These are phyloP conservation scores for Cunninghamia lanceolata DNA, from an alignment of 75 land plant genomes.

Conservation along the genomic window DNA sequence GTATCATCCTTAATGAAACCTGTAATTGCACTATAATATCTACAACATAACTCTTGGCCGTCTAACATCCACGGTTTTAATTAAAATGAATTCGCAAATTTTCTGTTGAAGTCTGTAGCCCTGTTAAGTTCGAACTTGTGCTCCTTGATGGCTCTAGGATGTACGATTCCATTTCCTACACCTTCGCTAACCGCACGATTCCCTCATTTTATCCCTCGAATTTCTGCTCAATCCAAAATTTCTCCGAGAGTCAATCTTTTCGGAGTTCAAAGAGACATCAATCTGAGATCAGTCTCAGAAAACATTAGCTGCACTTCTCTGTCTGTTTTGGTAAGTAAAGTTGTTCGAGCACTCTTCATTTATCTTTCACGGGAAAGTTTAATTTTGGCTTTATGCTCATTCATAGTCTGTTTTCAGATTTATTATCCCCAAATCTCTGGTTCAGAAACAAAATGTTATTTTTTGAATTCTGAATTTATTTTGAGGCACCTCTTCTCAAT, in stretches of 20 bases:
- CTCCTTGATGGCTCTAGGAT: not conserved
- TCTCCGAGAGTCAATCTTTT: not conserved
- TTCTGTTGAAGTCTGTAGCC: not conserved
- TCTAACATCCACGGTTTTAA: not conserved
- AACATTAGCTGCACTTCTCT: not conserved
- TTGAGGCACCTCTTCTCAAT: no score
- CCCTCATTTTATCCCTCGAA: not conserved
- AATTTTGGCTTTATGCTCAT: not conserved
- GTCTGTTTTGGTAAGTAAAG: not conserved
- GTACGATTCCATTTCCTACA: not conserved
- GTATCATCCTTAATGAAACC: no score
- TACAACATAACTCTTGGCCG: not conserved
- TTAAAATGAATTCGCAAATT: not conserved
- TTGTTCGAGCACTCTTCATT: not conserved
- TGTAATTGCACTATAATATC: no score
- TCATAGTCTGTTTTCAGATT: not conserved
- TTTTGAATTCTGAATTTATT: not conserved
- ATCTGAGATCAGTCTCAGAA: not conserved
- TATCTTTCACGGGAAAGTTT: not conserved
- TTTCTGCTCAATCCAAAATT: not conserved
- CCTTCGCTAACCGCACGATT: not conserved
- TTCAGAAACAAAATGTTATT: not conserved
- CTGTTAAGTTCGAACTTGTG: no score
- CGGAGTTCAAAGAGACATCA: not conserved
- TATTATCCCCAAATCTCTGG: not conserved